Evolutionary conservation across 306 rosid species (phyloP).

Genomic region (Hippophae gyantsensis): DNA sequence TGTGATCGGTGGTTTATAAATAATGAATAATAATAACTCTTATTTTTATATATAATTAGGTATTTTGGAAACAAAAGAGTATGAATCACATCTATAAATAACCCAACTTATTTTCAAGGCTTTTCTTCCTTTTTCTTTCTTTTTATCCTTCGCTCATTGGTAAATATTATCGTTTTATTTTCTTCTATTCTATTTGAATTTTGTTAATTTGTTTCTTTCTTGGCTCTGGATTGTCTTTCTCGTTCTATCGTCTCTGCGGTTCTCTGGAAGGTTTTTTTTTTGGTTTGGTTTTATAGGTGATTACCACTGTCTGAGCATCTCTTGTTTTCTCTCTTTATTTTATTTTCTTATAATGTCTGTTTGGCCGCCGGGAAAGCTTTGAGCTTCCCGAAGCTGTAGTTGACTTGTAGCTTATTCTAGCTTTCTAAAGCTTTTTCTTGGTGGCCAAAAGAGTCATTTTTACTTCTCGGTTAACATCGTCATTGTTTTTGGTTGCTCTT

Average conservation of each 20-base stretch:
- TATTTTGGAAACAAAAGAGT: not conserved
- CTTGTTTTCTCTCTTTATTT: constrained; percentile 5
- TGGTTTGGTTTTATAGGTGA: constrained; percentile 10
- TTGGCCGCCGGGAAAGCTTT: constrained; percentile 26
- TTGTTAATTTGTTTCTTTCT: constrained; percentile 5
- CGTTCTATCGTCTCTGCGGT: constrained; percentile 5
- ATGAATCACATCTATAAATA: constrained; percentile 30
- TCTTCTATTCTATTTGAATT: not conserved
- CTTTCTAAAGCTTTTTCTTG: constrained; percentile 7
- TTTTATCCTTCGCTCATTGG: constrained; percentile 19
- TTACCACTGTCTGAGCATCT: not conserved
- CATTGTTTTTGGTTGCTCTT: constrained; percentile 3
- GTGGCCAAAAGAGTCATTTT: constrained; percentile 16
- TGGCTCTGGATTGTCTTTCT: constrained; percentile 11
- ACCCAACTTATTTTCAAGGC: not conserved
- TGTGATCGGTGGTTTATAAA: not conserved
- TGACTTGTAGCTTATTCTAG: not conserved
- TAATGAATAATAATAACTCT: constrained; percentile 6
- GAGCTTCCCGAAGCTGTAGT: not conserved
- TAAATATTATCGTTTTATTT: not conserved
- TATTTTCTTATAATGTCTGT: constrained; percentile 6
- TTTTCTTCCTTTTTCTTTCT: constrained; percentile 7
- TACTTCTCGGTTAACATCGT: not conserved
- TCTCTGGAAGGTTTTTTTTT: not conserved
- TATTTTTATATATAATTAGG: constrained; percentile 8